These are phyloP conservation scores for Salix viminalis DNA, from an alignment of 345 rosid species.

Conservation along the genomic window DNA sequence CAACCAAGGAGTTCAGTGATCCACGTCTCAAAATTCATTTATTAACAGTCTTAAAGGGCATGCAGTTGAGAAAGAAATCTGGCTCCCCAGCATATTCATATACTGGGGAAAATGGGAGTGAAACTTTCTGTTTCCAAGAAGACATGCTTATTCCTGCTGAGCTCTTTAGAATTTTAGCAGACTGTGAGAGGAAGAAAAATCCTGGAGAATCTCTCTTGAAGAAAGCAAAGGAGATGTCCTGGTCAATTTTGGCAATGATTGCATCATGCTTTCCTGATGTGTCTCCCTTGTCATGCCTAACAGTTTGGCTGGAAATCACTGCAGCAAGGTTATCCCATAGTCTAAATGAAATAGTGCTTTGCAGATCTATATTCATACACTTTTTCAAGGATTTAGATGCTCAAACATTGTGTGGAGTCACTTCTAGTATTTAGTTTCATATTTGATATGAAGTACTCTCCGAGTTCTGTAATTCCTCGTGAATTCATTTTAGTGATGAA, in stretches of 20 bases:
- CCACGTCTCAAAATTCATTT: conserved; percentile 83
- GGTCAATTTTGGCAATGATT: conserved; percentile 93
- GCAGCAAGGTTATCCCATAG: conserved; percentile 72
- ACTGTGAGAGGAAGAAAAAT: conserved; percentile 75
- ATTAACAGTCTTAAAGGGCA: conserved; percentile 72
- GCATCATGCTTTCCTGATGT: conserved; percentile 95
- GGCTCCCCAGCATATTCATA: conserved; percentile 43
- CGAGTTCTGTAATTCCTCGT: background rate
- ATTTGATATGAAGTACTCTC: background rate
- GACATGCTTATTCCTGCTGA: conserved; percentile 59
- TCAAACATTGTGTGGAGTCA: background rate
- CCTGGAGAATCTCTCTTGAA: conserved; percentile 78
- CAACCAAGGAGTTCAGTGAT: conserved; percentile 79
- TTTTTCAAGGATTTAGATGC: conserved; percentile 7
- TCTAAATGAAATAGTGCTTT: conserved; percentile 1
- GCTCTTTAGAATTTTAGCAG: conserved; percentile 83
- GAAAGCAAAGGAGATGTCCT: conserved; percentile 89
- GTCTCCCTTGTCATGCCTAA: conserved; percentile 72
- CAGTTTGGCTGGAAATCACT: conserved; percentile 97
- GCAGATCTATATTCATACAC: background rate
- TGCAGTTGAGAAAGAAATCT: conserved; percentile 68
- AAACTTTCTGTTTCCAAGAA: conserved; percentile 49
- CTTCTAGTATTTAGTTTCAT: background rate
- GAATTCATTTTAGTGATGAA: background rate
- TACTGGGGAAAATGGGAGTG: conserved; percentile 38